These are phyloP conservation scores for Sclerotinia nivalis DNA, from an alignment of 2,329 filamentous ascomycete species.

Conservation along the genomic window DNA sequence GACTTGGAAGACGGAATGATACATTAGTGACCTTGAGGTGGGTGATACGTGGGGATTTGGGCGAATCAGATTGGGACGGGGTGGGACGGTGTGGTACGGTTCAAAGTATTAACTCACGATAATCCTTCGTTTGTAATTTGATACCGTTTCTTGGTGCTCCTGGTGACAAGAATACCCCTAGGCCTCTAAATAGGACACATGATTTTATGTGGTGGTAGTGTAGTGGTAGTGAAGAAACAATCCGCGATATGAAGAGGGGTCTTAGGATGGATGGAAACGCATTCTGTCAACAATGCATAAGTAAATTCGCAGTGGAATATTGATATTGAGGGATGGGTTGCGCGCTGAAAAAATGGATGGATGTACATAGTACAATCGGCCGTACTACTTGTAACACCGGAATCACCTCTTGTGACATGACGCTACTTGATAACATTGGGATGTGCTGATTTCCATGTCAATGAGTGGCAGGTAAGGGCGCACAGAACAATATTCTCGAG, in stretches of 20 bases:
- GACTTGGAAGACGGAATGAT: background rate
- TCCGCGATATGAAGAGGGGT: too few species aligned
- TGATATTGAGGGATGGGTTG: background rate
- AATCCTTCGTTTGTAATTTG: background rate
- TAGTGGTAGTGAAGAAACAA: background rate
- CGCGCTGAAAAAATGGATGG: background rate
- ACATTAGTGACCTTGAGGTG: constrained; percentile 4
- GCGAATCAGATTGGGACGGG: background rate
- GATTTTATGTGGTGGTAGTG: background rate
- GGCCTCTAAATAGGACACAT: background rate
- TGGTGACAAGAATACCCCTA: background rate
- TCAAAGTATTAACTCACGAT: background rate
- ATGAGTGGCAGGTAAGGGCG: background rate
- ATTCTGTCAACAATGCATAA: background rate
- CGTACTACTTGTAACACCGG: constrained; percentile 8
- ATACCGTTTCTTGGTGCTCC: fast-evolving
- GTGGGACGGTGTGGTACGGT: background rate
- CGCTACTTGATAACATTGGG: background rate
- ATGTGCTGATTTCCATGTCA: constrained; percentile 8
- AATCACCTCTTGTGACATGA: constrained; percentile 1
- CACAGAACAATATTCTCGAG: background rate
- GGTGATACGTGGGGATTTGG: background rate
- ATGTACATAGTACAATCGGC: constrained; percentile 8
- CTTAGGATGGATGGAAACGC: background rate
- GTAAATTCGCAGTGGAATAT: background rate